Evolutionary conservation across 2,329 filamentous ascomycete species (phyloP), one percentile per base, ranked within the genome.

Genomic region (Calonectria naviculata): DNA sequence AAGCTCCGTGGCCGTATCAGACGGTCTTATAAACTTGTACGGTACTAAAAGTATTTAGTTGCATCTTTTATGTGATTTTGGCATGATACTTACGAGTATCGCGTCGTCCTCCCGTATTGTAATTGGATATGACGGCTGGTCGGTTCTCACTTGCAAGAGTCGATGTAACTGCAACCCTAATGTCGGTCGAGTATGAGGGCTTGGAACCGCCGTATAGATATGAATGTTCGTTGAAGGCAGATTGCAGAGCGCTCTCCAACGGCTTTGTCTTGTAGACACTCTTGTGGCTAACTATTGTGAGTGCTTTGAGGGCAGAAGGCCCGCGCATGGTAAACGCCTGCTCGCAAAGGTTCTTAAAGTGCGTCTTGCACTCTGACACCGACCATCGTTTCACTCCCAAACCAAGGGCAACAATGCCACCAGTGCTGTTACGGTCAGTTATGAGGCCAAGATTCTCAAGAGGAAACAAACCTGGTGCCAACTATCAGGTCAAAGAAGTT

Each of bases 401-500:
- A 5, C 67, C 67, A 2, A 69, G 44, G 1, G 67, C 61, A 8
- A 69, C 52, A 15, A 69, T 65, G 2, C 67, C 67, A n/a, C 67
- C 67, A 41, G 67, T 69, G n/a, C 67, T 69, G 17, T 34, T 8
- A 1, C 9, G 17, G 24, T 52, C 29, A 58, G 66, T 21, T 21
- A 19, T 38, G 24, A 13, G n/a, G 17, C 44, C 13, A n/a, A 9
- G 3, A 5, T 17, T 21, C 34, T 4, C 12, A 19, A 2, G 17
- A 5, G 26, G 15, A 36, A 9, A 63, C 58, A 10, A 17, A 68
- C 66, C 66, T 68, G 3, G 58, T 68, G 10, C 66, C 66, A 3
- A 68, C 66, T 19, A 68, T 68, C 46, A 68, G 31, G 28, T 68
- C 66, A 10, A 68, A 68, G 21, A 68, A 68, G n/a, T 56, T 54